Conservation (phyloP, 331 rosid species). For the Acacia pycnantha region DNA sequence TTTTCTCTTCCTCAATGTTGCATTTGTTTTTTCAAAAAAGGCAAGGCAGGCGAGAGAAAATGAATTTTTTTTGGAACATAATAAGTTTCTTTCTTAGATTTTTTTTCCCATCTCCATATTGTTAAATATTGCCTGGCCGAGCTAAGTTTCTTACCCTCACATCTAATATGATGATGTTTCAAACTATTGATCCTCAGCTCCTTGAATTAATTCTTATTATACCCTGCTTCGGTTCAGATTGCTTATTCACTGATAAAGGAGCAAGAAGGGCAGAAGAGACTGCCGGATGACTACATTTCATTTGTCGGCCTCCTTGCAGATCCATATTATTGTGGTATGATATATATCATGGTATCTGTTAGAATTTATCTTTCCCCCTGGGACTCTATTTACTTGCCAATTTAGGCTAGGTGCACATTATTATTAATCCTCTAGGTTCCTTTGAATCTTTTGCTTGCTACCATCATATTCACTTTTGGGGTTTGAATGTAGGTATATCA, state of each 20-base stretch:
- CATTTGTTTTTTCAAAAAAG: constrained; percentile 17
- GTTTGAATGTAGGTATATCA: constrained; percentile 70
- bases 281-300: constrained; percentile 72
- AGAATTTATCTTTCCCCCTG: constrained; percentile 33
- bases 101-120: background rate
- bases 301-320: constrained; percentile 96
- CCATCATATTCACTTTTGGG: constrained; percentile 34
- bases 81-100: background rate
- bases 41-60: constrained; percentile 21
- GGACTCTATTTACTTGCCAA: constrained; percentile 28
- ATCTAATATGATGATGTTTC: background rate
- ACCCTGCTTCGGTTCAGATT: constrained; percentile 58
- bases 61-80: constrained; percentile 8
- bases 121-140: background rate
- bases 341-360: constrained; percentile 49
- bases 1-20: background rate
- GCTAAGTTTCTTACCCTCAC: background rate
- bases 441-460: constrained; percentile 26
- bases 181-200: background rate
- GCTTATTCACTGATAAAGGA: constrained; percentile 89
- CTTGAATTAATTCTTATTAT: constrained; percentile 19
- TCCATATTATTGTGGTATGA: constrained; percentile 93
- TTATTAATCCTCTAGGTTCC: constrained; percentile 25
- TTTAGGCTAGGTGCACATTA: constrained; percentile 23
- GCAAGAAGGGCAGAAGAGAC: constrained; percentile 81